A percentile compares a stretch with the other conserved stretches of the same genome.
These are phyloP conservation scores for Aurantiochytrium sp. DNA, from an alignment of 108 stramenopile genomes.

Conservation along the genomic window DNA sequence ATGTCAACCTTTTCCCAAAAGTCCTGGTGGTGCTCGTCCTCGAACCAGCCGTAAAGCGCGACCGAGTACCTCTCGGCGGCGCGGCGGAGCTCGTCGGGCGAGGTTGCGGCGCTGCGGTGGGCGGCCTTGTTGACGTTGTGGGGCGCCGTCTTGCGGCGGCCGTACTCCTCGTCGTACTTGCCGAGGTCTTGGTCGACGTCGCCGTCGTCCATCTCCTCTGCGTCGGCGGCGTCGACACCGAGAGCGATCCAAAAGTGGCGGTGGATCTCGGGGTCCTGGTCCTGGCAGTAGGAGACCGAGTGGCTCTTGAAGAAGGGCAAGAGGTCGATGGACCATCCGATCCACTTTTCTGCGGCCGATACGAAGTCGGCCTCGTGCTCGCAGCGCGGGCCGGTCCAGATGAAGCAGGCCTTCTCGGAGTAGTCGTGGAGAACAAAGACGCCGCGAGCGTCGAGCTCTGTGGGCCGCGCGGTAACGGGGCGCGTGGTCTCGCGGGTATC, in stretches of 20 bases:
- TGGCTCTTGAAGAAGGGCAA: background rate
- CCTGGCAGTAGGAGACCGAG: background rate
- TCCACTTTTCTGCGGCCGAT: background rate
- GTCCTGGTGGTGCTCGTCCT: background rate
- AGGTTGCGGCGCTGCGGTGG: background rate
- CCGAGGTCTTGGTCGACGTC: constrained; percentile 21
- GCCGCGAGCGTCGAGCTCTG: background rate
- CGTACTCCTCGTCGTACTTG: constrained; percentile 26
- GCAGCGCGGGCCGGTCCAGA: constrained; percentile 15
- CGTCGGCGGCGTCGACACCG: background rate
- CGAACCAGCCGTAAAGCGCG: background rate
- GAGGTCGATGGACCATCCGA: background rate
- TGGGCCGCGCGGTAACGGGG: background rate
- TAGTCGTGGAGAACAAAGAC: background rate
- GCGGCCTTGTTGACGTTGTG: background rate
- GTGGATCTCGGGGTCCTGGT: background rate
- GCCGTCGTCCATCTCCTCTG: background rate
- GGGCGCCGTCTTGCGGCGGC: background rate
- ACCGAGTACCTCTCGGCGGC: background rate
- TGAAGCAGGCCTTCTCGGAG: background rate
- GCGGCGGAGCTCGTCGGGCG: background rate
- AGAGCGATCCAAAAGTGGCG: background rate
- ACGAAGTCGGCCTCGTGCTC: background rate
- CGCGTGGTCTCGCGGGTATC: background rate
- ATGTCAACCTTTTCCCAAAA: background rate